Conservation (phyloP, 2,329 filamentous ascomycete genomes). For the Phaeosphaeriaceae sp. region DNA sequence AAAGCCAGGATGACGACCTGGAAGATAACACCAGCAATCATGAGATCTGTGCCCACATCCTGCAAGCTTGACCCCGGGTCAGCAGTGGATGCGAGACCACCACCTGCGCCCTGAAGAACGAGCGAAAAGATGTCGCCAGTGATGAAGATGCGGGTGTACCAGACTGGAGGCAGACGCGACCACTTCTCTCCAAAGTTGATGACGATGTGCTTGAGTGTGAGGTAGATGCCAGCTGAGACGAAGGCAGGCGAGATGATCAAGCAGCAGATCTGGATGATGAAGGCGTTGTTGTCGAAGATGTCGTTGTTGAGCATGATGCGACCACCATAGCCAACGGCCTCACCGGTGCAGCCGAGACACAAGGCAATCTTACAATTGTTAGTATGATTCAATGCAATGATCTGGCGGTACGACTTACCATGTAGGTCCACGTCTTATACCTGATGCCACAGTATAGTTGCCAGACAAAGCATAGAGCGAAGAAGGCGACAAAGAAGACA, state of each 20-base stretch:
- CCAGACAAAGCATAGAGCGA: slow-evolving; percentile 56
- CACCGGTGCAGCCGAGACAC: slow-evolving; percentile 56
- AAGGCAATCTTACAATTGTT: slow-evolving; percentile 49
- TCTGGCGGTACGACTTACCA: slow-evolving; percentile 26
- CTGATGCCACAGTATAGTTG: slow-evolving; percentile 59
- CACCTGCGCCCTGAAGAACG: slow-evolving; percentile 64
- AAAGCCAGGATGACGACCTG: slow-evolving; percentile 62
- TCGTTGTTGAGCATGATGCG: slow-evolving; percentile 62
- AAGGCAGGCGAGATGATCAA: slow-evolving; percentile 65
- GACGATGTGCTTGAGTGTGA: slow-evolving; percentile 65
- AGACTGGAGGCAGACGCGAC: slow-evolving; percentile 37
- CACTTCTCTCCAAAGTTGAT: slow-evolving; percentile 57
- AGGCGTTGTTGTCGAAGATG: slow-evolving; percentile 57
- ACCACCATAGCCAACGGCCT: slow-evolving; percentile 64
- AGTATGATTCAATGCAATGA: slow-evolving; percentile 1
- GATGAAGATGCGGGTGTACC: slow-evolving; percentile 68
- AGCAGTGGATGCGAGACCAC: slow-evolving; percentile 63
- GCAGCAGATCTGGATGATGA: slow-evolving; percentile 63
- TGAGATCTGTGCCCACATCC: slow-evolving; percentile 62
- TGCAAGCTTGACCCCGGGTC: slow-evolving; percentile 45
- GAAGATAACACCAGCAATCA: slow-evolving; percentile 64
- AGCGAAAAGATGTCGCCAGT: slow-evolving; percentile 65
- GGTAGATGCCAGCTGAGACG: slow-evolving; percentile 62
- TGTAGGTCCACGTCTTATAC: slow-evolving; percentile 64
- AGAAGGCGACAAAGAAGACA: slow-evolving; percentile 60